phyloP scores from a whole-genome alignment of 2,329 filamentous ascomycete species.

The Hortaea sp. region DNA sequence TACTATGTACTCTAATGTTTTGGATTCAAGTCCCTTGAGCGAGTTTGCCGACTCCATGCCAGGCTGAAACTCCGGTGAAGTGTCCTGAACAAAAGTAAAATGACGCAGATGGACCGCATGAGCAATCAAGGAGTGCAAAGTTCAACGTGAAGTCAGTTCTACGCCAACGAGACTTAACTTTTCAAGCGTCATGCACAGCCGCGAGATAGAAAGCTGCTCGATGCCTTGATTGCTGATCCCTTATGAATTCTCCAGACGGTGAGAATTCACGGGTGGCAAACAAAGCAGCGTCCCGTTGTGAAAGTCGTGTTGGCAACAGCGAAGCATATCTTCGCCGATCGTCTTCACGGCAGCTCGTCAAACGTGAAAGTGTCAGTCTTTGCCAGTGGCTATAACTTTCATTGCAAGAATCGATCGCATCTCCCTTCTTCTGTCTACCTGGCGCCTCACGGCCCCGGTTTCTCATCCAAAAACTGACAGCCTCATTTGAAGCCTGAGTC shows the following conservation, averaged over 20 bases:
- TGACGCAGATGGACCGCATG: conserved; percentile 35
- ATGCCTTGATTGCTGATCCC: conserved; percentile 49
- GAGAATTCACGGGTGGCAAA: conserved; percentile 41
- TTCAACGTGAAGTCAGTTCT: conserved; percentile 41
- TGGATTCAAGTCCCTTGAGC: conserved; percentile 34
- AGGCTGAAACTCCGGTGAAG: conserved; percentile 35
- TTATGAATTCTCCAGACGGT: conserved; percentile 45
- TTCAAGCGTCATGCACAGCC: conserved; percentile 35
- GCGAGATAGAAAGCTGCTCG: conserved; percentile 37
- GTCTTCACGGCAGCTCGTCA: too few species aligned
- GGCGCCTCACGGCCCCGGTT: too few species aligned
- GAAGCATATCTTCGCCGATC: too few species aligned
- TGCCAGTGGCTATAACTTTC: too few species aligned
- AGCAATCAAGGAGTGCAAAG: conserved; percentile 43
- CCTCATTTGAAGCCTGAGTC: too few species aligned
- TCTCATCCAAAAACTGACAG: too few species aligned
- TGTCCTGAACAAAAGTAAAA: conserved; percentile 45
- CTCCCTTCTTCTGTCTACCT: too few species aligned
- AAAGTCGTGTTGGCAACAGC: conserved; percentile 34
- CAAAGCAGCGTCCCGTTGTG: conserved; percentile 45
- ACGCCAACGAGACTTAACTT: conserved; percentile 44
- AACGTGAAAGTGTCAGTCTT: too few species aligned
- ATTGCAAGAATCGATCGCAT: too few species aligned
- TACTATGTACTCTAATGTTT: conserved; percentile 29
- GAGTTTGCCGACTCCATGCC: conserved; percentile 29